Base-by-base conservation (phyloP, 495 filamentous ascomycete genomes). In the Xylaria scruposa region DNA sequence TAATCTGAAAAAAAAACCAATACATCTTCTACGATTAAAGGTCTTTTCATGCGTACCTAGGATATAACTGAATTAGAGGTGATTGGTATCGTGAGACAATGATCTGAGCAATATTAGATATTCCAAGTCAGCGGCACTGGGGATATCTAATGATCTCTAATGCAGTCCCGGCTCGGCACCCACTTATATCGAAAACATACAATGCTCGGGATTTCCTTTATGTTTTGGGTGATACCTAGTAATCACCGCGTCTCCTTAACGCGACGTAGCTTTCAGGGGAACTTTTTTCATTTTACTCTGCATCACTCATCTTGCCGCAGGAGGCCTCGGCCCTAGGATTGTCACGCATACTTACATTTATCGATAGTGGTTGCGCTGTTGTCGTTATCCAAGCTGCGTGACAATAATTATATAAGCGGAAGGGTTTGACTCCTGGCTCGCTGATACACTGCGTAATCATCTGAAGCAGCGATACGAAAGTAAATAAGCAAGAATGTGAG, bases 1-100 rank as follows among this genome's bases (percentile, higher is more conserved):
- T 56, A 67, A 67, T 67, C 42, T 36, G 44, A 21, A 65, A 65
- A 26, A 8, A 40, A 51, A 63, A 63, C 4, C 0, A 60, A 13
- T 2, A 42, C 36, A 59, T 13, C 29, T 56, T 29, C 31, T 17
- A 17, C 4, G 26, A 56, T 56, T 13, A 31, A 17, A 26, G 24
- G 2, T 17, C 26, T 56, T 31, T 15, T 6, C 13, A 31, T 17
- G 9, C 13, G 51, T 54, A 8, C 1, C 21, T 24, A 9, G n/a
- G n/a, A 51, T 13, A 21, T 13, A 5, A 4, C 9, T 10, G 51
- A 9, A 54, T 26, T 8, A 7, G 9, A 9, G 46, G 46, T 49
- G 46, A n/a, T 49, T n/a, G 17, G 13, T 17, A 46, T 6, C 5
- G 44, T 17, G 17, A 46, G n/a, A 24, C 6, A 9, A 26, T 53